phyloP scores from a whole-genome alignment of 768 basidiomycete species.

The Dioszegia aurantiaca region DNA sequence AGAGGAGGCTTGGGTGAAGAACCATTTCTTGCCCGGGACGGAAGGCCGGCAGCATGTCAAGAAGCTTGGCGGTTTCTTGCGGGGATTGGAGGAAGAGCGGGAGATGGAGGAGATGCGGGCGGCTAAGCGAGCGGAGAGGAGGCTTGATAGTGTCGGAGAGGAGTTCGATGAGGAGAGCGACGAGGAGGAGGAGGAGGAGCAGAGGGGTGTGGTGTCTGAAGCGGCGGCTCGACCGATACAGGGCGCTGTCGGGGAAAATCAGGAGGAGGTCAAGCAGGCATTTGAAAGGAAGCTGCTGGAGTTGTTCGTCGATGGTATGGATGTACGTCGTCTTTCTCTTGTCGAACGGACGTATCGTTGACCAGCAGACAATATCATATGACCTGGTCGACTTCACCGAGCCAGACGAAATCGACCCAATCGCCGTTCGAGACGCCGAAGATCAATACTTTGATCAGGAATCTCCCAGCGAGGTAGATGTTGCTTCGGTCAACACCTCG shows the following conservation, averaged over 20 bases:
- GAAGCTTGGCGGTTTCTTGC: constrained; percentile 56
- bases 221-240: constrained; percentile 1
- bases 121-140: constrained; percentile 46
- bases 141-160: constrained; percentile 68
- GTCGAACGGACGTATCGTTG: background rate
- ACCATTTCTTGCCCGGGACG: constrained; percentile 27
- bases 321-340: constrained; percentile 35
- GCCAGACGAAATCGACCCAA: constrained; percentile 35
- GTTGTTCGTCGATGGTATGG: constrained; percentile 49
- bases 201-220: background rate
- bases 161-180: constrained; percentile 70
- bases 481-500: too few relatives aligned
- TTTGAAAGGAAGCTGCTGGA: constrained; percentile 47
- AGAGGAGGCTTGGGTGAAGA: constrained; percentile 25
- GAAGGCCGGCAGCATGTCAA: constrained; percentile 37
- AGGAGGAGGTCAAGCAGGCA: constrained; percentile 33
- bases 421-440: constrained; percentile 35
- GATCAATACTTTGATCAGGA: constrained; percentile 50
- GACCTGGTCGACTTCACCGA: constrained; percentile 44
- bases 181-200: constrained; percentile 28
- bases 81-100: constrained; percentile 61
- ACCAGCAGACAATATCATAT: constrained; percentile 43
- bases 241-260: constrained; percentile 25
- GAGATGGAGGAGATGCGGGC: constrained; percentile 56
- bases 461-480: constrained; percentile 19